phyloP scores from a whole-genome alignment of 192 early-diverging fungal species.

The Coemansia sp. region DNA sequence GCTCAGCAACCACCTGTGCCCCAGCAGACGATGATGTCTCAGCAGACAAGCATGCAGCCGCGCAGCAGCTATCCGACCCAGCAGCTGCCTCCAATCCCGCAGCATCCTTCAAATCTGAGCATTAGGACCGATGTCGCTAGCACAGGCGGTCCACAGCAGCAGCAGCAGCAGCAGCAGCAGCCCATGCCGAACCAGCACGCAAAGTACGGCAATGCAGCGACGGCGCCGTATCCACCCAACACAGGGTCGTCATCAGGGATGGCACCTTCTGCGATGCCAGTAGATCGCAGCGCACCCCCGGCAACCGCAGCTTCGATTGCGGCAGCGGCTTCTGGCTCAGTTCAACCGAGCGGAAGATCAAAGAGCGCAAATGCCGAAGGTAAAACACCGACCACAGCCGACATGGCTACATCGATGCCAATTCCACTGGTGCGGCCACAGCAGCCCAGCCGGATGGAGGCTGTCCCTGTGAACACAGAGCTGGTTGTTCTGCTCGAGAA shows the following conservation, averaged over 20 bases:
- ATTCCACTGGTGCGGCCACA: too few relatives aligned
- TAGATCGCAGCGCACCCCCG: background rate
- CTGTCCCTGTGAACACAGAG: slow-evolving; percentile 30
- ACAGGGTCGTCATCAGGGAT: background rate
- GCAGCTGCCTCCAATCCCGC: slow-evolving; percentile 8
- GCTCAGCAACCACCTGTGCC: background rate
- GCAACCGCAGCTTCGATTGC: background rate
- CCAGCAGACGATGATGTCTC: too few relatives aligned
- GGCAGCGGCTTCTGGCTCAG: background rate
- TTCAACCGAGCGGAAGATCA: background rate
- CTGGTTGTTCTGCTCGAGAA: slow-evolving; percentile 35
- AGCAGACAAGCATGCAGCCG: too few relatives aligned
- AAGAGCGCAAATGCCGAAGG: background rate
- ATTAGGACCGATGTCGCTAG: slow-evolving; percentile 15
- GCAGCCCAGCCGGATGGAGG: background rate
- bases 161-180: slow-evolving; percentile 1
- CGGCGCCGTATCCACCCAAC: background rate
- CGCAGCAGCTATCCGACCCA: slow-evolving; percentile 11
- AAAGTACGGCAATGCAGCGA: background rate
- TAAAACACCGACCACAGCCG: slow-evolving; percentile 5
- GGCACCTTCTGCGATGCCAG: background rate
- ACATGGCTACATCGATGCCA: background rate
- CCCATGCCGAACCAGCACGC: background rate
- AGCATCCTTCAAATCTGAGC: slow-evolving; percentile 11
- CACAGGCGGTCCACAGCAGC: background rate